phyloP scores from a whole-genome alignment of 371 early-diverging fungal genomes.

The Chytridium lagenaria region DNA sequence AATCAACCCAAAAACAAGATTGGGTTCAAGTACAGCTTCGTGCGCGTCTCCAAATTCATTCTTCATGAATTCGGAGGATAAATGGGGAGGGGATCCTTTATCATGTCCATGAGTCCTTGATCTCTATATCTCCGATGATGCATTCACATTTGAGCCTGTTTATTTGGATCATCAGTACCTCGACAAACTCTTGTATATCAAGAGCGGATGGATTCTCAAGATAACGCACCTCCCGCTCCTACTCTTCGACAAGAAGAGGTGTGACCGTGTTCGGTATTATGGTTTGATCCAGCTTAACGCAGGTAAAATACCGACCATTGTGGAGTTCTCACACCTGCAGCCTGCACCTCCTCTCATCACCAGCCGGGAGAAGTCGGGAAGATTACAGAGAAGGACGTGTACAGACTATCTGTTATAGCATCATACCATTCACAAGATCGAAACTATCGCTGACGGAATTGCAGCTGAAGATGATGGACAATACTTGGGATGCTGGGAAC shows the following conservation, averaged over 20 bases:
- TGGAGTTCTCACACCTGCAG: constrained; percentile 47
- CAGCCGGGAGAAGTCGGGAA: constrained; percentile 71
- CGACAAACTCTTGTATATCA: constrained; percentile 51
- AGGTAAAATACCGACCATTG: constrained; percentile 50
- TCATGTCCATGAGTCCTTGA: constrained; percentile 28
- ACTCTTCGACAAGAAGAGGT: constrained; percentile 53
- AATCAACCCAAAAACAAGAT: too few species aligned
- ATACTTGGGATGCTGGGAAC: constrained; percentile 75
- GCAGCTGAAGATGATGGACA: constrained; percentile 76
- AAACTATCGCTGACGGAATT: constrained; percentile 4
- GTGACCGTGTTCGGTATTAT: constrained; percentile 66
- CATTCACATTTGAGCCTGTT: constrained; percentile 54
- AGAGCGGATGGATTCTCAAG: constrained; percentile 33
- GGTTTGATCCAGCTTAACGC: constrained; percentile 78
- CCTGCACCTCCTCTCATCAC: constrained; percentile 86
- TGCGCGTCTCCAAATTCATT: neutral
- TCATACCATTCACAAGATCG: constrained; percentile 64
- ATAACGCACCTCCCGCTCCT: constrained; percentile 49
- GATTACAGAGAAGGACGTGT: constrained; percentile 71
- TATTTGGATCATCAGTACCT: constrained; percentile 40
- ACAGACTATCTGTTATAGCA: constrained; percentile 70
- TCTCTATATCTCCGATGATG: constrained; percentile 43
- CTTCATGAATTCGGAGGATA: neutral
- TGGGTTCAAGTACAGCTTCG: too few species aligned
- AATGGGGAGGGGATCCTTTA: neutral